Conservation (phyloP, 805 yeast species). For the Wickerhamomyces silvicola region DNA sequence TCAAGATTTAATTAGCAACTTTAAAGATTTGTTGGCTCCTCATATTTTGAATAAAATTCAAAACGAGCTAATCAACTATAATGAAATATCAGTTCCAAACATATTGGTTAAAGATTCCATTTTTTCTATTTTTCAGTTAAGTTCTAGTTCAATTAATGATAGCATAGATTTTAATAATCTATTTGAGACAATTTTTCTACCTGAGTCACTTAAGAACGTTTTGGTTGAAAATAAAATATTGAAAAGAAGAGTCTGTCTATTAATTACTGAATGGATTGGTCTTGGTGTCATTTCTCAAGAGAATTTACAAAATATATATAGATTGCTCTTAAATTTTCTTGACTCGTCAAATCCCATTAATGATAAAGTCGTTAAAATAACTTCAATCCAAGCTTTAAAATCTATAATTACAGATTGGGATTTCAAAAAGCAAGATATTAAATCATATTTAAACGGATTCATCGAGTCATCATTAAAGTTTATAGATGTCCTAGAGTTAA, state of each 20-base stretch:
- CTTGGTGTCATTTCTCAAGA: constrained; percentile 51
- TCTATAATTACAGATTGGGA: constrained; percentile 81
- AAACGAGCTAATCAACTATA: constrained; percentile 27
- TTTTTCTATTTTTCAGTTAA: constrained; percentile 75
- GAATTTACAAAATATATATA: constrained; percentile 52
- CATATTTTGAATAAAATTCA: constrained; percentile 56
- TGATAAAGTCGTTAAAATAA: constrained; percentile 76
- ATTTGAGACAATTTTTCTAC: constrained; percentile 55
- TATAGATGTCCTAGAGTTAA: constrained; percentile 42
- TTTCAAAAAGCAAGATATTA: constrained; percentile 61
- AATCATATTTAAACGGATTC: constrained; percentile 53
- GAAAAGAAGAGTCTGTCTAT: constrained; percentile 68
- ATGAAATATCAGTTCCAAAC: constrained; percentile 34
- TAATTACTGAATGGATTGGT: constrained; percentile 76
- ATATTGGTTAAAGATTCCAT: constrained; percentile 72
- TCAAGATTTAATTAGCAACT: constrained; percentile 62
- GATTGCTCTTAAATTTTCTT: constrained; percentile 47
- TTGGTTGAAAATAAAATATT: constrained; percentile 53
- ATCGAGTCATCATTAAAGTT: constrained; percentile 44
- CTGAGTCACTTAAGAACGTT: constrained; percentile 42
- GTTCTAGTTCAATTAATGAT: constrained; percentile 59
- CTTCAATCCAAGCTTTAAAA: constrained; percentile 65
- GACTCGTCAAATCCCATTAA: constrained; percentile 38
- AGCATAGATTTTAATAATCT: constrained; percentile 64
- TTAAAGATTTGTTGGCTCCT: constrained; percentile 47